phyloP scores from a whole-genome alignment of 179 eudicot species.

The Beta corolliflora region DNA sequence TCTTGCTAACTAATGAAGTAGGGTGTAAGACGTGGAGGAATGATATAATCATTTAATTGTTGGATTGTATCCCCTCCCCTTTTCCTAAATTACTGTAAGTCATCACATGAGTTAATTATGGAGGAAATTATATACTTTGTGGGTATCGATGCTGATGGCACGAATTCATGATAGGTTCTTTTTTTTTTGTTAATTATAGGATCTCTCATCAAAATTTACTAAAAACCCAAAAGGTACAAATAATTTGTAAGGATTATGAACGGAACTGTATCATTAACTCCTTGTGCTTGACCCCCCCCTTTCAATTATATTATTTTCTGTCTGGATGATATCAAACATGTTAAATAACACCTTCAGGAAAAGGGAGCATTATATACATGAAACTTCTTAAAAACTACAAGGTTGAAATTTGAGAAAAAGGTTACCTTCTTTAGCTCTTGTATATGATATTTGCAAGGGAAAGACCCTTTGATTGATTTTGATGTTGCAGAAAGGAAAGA shows the following conservation, averaged over 20 bases:
- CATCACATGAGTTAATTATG: not conserved
- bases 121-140: not conserved
- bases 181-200: not conserved
- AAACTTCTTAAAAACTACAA: not conserved
- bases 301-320: too few relatives aligned
- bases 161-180: not conserved
- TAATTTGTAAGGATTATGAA: too few relatives aligned
- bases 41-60: conserved; percentile 3
- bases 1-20: not conserved
- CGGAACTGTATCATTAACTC: too few relatives aligned
- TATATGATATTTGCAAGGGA: not conserved
- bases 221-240: not conserved
- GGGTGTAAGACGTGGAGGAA: not conserved
- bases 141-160: not conserved
- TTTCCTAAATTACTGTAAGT: not conserved
- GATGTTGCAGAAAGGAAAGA: conserved; percentile 5
- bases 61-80: not conserved
- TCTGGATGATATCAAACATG: not conserved
- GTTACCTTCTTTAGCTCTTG: not conserved
- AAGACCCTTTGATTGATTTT: conserved; percentile 7
- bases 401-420: not conserved
- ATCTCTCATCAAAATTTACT: not conserved
- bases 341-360: not conserved
- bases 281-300: too few relatives aligned
- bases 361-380: not conserved